Base-by-base conservation (phyloP, 108 stramenopile genomes). In the Mediolabrus comicus region DNA sequence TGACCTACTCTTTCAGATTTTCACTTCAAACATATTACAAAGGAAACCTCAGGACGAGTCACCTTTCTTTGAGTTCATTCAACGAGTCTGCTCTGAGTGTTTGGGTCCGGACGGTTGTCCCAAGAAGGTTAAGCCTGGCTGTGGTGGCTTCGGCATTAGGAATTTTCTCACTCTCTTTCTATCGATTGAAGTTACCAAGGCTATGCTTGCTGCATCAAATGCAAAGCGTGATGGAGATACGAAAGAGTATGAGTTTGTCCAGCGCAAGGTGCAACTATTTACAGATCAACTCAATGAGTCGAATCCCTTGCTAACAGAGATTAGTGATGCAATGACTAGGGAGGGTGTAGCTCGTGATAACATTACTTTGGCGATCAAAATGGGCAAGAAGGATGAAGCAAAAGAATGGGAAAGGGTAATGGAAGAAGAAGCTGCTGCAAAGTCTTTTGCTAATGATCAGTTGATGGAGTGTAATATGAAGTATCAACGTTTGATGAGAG, bases 61-160 rank as follows among this genome's bases (percentile, higher is more conserved):
- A 0, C 95, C 95, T 4, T 96, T 96, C 71, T 79, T 94, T 38
- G 95, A 96, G 74, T 94, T 91, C 62, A 96, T 96, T 29, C 91
- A 96, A 59, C 74, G 95, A 29, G 95, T 94, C 1, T 96, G 95
- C 76, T 83, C 87, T 9, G 78, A 88, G 58, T 82, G 84, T 53
- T 24, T 59, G 5, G 84, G 80, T 9, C 80, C 79, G n/a, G 78
- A 84, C 62, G 89, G 92, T 0, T 88, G 85, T 62, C 83, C 86
- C 2, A 65, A 65, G 32, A 57, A 72, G 32, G 59, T 92, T 11
- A 91, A 87, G 59, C 87, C 95, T 6, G 92, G 92, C 4, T 96
- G 95, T 69, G 95, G 95, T 8, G 95, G 95, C 8, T 92, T 92
- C 62, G 91, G 93, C 24, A 96, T 96, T 64, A 80, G 92, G 1